Conservation (phyloP, 1,139 yeast genomes). For the Geotrichum carabidarum region DNA sequence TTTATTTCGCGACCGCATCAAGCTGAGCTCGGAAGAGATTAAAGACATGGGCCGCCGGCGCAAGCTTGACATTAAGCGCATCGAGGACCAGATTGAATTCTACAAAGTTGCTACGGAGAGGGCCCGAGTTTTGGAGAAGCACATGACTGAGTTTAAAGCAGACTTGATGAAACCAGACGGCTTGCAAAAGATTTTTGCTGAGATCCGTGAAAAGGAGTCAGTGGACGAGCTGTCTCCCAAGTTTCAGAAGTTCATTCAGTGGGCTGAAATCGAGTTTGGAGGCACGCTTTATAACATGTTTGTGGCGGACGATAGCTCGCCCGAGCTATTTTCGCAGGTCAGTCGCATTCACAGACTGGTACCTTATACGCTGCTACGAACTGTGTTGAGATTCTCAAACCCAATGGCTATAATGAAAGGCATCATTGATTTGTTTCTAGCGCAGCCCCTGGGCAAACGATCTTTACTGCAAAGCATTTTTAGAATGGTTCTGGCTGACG, state of each 20-base stretch:
- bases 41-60: conserved; percentile 54
- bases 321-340: conserved; percentile 64
- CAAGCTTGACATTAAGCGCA: conserved; percentile 55
- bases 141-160: conserved; percentile 52
- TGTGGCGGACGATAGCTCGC: conserved; percentile 72
- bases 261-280: conserved; percentile 78
- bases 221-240: conserved; percentile 65
- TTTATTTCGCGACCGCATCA: conserved; percentile 42
- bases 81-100: conserved; percentile 65
- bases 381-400: conserved; percentile 72
- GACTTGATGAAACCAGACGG: conserved; percentile 49
- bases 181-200: conserved; percentile 51
- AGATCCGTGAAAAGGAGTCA: conserved; percentile 51
- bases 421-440: conserved; percentile 69
- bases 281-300: conserved; percentile 77
- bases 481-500: conserved; percentile 71
- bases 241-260: conserved; percentile 63
- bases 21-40: conserved; percentile 41
- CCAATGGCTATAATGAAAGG: conserved; percentile 80
- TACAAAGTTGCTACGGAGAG: conserved; percentile 58
- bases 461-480: conserved; percentile 70
- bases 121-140: conserved; percentile 45
- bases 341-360: conserved; percentile 64
- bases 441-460: conserved; percentile 67
- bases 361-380: conserved; percentile 72